These are phyloP conservation scores for Penicillium olsonii DNA, from an alignment of 2,329 filamentous ascomycete species.

Conservation along the genomic window DNA sequence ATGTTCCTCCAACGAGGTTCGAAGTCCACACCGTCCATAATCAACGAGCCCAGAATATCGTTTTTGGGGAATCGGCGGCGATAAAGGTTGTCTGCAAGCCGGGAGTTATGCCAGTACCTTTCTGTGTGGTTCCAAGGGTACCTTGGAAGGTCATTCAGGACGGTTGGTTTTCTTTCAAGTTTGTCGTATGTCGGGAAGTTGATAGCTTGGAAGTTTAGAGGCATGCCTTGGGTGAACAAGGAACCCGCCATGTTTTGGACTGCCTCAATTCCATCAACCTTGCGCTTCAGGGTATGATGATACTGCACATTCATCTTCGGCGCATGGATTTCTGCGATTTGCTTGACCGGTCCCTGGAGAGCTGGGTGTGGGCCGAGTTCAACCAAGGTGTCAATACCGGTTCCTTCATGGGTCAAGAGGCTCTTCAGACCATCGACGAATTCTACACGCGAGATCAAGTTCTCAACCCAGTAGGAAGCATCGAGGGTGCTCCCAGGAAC, in stretches of 20 bases:
- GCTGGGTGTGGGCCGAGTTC: constrained; percentile 26
- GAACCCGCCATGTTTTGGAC: constrained; percentile 20
- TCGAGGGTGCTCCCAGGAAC: constrained; percentile 14
- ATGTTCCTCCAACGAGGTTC: constrained; percentile 27
- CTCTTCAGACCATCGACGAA: constrained; percentile 23
- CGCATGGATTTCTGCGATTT: constrained; percentile 14
- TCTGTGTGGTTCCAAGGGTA: constrained; percentile 27
- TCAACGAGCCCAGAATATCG: constrained; percentile 22
- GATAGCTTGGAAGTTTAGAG: constrained; percentile 20
- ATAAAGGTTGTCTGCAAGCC: constrained; percentile 17
- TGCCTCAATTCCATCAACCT: constrained; percentile 16
- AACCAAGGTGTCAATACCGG: constrained; percentile 14
- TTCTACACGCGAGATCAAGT: constrained; percentile 23
- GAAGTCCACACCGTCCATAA: constrained; percentile 21
- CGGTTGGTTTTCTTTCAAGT: constrained; percentile 9
- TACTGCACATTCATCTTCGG: constrained; percentile 16
- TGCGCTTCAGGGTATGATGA: constrained; percentile 20
- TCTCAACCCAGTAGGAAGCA: constrained; percentile 25
- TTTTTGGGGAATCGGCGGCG: constrained; percentile 18
- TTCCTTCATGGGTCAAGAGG: constrained; percentile 2
- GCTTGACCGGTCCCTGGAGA: constrained; percentile 18
- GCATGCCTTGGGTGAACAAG: constrained; percentile 20
- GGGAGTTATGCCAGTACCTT: constrained; percentile 21
- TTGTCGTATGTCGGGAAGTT: constrained; percentile 16
- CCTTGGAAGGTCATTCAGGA: constrained; percentile 22